These are phyloP conservation scores for Talaromyces funiculosus DNA, from an alignment of 2,329 filamentous ascomycete species.

Conservation along the genomic window DNA sequence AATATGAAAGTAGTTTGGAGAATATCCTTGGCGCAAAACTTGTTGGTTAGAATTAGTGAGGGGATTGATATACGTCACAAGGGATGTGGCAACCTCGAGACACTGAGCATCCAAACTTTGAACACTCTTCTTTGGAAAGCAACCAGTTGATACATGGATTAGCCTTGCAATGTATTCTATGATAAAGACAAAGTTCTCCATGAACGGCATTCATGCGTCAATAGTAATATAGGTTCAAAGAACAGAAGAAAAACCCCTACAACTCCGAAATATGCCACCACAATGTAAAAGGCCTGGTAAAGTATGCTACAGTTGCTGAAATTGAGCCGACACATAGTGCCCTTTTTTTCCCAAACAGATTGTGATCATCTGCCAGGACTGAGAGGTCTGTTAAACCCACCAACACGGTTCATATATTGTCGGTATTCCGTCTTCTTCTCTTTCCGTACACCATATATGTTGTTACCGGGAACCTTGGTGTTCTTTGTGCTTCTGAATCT, in stretches of 20 bases:
- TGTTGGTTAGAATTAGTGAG: background rate
- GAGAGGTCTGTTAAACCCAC: constrained; percentile 47
- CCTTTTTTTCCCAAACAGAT: background rate
- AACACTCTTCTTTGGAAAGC: too few species aligned
- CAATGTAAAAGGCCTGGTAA: constrained; percentile 1
- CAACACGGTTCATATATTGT: constrained; percentile 74
- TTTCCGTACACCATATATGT: constrained; percentile 74
- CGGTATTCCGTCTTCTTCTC: constrained; percentile 93
- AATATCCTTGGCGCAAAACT: background rate
- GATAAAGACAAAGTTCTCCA: too few species aligned
- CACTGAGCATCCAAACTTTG: too few species aligned
- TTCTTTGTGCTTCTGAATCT: constrained; percentile 82
- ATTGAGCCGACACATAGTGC: background rate
- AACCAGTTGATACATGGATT: too few species aligned
- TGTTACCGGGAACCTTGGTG: constrained; percentile 82
- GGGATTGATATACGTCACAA: constrained; percentile 10
- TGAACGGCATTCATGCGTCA: background rate
- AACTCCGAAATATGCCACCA: constrained; percentile 8
- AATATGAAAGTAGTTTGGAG: background rate
- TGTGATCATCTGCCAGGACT: constrained; percentile 37
- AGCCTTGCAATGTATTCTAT: too few species aligned
- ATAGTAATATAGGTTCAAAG: background rate
- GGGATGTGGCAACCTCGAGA: background rate
- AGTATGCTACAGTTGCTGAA: constrained; percentile 10
- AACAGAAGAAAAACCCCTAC: constrained; percentile 8